Base-by-base conservation (phyloP, 1,284 basidiomycete genomes). In the Papiliotrema flavescens region DNA sequence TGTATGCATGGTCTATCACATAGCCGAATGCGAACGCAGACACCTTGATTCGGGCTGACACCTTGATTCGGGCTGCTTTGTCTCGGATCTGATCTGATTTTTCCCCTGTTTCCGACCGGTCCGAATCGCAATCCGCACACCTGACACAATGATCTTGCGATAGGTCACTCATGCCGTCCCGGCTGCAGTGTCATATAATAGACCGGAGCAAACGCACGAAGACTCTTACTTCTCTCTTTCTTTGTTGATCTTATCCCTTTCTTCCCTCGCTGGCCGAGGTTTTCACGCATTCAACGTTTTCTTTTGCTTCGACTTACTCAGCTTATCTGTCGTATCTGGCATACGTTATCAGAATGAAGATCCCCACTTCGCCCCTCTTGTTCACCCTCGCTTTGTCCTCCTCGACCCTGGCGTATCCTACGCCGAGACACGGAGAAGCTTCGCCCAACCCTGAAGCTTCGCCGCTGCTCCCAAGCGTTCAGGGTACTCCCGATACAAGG, bases 301-400 rank as follows among this genome's bases (percentile, higher is more conserved):
- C 37, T 43, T 46, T 35, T 46, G 34, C 9, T 19, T 48, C n/a
- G 17, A 26, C 22, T 26, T 11, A 32, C 35, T 34, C 36, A 45
- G n/a, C 44, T 32, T 14, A 20, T 41, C n/a, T 23, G 14, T 35
- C 23, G 4, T 32, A 32, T 32, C 28, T 32, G 6, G 28, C 11
- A 32, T 32, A 32, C 28, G 11, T 32, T 11, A 13, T 42, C 48
- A 48, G 42, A 9, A 60, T 60, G 58, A 60, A 60, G 52, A 51
- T 60, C 51, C 51, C 58, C 22, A 51, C 58, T 32, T 56, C 54
- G 17, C 55, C 58, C 24, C 47, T 60, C 39, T 45, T 60, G 14
- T 48, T 60, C 49, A 47, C 51, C 19, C 52, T 54, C 35, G 55
- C 51, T 34, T 47, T 60, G 7, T 53, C 55, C 32, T 40, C 37